Conservation (phyloP, 225 moss, liverwort and hornwort species). For the Straminergon stramineum region DNA sequence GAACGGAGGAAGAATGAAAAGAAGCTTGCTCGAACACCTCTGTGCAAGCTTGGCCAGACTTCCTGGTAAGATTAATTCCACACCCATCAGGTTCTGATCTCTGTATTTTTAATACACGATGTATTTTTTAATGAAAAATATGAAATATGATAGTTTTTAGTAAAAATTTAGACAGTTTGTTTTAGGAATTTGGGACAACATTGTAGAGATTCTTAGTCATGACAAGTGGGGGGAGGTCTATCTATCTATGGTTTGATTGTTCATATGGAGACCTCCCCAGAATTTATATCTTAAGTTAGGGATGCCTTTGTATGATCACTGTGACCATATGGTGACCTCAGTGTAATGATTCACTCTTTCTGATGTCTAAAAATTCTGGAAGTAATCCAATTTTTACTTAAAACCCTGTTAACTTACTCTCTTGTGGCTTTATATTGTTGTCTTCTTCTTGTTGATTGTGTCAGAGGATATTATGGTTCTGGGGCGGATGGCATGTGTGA, state of each 20-base stretch:
- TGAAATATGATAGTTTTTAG: not conserved
- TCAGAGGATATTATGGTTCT: conserved; percentile 55
- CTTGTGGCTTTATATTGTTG: not conserved
- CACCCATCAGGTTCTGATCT: not conserved
- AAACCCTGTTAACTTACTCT: not conserved
- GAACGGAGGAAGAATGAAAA: conserved; percentile 46
- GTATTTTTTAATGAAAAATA: not conserved
- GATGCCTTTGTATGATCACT: too few species aligned
- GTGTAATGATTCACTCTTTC: not conserved
- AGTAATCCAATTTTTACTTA: not conserved
- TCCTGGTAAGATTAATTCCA: conserved; percentile 32
- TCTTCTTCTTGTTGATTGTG: not conserved
- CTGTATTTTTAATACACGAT: fast-evolving
- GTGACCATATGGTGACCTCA: not conserved
- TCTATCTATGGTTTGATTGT: too few species aligned
- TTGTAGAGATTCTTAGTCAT: not conserved
- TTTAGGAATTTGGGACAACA: not conserved
- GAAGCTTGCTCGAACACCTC: conserved; percentile 29
- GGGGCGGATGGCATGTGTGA: conserved; percentile 60
- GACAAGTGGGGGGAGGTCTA: not conserved
- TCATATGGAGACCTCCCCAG: too few species aligned
- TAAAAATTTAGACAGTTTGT: not conserved
- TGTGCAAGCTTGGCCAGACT: conserved; percentile 60
- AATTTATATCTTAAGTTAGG: too few species aligned
- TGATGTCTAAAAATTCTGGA: not conserved